Base-by-base conservation (phyloP, 805 yeast species). In the Wickerhamiella bombiphila region DNA sequence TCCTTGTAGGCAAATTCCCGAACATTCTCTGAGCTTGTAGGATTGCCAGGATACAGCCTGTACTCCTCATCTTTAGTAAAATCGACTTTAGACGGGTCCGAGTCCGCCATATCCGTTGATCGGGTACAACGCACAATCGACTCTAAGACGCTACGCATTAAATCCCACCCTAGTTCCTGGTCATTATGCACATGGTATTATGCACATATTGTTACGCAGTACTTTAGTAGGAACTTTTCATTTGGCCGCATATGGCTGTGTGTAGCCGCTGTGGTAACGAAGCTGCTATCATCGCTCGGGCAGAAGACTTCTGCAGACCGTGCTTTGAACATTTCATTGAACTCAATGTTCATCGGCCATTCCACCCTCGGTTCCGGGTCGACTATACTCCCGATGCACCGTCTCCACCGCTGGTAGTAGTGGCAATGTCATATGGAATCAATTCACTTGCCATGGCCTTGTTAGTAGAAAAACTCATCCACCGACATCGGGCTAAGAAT, bases 1-100 rank as follows among this genome's bases (percentile, higher is more conserved):
- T 71, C 86, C 51, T 88, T 86, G 14, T 71, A 60, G 1, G 74
- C 65, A 65, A 85, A 85, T 41, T 72, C 64, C 44, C 69, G 69
- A 51, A 74, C 75, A 54, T 81, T 86, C 19, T 72, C 60, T 37
- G 71, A 68, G 29, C 76, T 71, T 6, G 79, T 74, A 18, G 97
- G 97, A 38, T 75, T 74, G 47, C 91, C 98, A 0, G 97, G 97
- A 51, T 80, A 83, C 52, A 72, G 78, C 52, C 74, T 75, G 55
- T 64, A 68, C 15, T 71, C 62, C 3, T 73, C 73, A 17, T 76
- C 80, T 37, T 67, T 55, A 8, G 77, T 66, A 46, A 76, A 79
- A 45, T 70, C 67, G 2, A 74, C 73, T 39, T 64, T 59, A 3
- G 49, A 49, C 36, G 61, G 64, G 30, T 65, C 65, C 36, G 57